Percentiles rank a stretch among this genome's conserved stretches.
Conservation (phyloP, 2,329 filamentous ascomycete genomes). For the Sporothrix brasiliensis region DNA sequence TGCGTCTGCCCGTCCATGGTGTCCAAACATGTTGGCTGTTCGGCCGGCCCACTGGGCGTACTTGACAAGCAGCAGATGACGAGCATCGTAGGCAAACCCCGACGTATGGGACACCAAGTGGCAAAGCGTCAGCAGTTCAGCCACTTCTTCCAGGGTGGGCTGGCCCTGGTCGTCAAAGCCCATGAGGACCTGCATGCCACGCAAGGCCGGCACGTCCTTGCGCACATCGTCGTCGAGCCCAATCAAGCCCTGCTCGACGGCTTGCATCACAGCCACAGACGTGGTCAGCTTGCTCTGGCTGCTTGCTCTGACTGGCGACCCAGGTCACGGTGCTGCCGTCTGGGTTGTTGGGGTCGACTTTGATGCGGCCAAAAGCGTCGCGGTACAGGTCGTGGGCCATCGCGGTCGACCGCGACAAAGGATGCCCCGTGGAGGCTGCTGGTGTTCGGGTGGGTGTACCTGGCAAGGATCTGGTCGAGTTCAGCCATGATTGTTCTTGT, state of each 20-base stretch:
- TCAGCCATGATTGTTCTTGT: neutral
- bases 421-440: conserved; percentile 12
- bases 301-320: no score
- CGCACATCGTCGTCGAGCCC: conserved; percentile 18
- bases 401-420: conserved; percentile 12
- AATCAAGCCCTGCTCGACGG: conserved; percentile 5
- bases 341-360: neutral
- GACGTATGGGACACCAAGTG: neutral
- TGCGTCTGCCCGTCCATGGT: conserved; percentile 32
- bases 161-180: conserved; percentile 2
- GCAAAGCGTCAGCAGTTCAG: neutral
- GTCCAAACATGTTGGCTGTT: conserved; percentile 11
- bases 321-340: conserved; percentile 9
- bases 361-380: conserved; percentile 2
- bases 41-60: neutral
- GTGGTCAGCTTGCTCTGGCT: conserved; percentile 28
- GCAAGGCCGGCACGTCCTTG: conserved; percentile 29
- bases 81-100: neutral
- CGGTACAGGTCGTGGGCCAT: conserved; percentile 10
- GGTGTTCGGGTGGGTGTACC: conserved; percentile 14
- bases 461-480: conserved; percentile 17
- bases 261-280: conserved; percentile 12
- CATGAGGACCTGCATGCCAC: neutral
- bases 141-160: neutral
- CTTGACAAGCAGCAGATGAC: neutral